Evolutionary conservation across 495 filamentous ascomycete genomes (phyloP), one percentile per base, ranked within the genome.

Genomic region (Antarctomyces pellizariae): DNA sequence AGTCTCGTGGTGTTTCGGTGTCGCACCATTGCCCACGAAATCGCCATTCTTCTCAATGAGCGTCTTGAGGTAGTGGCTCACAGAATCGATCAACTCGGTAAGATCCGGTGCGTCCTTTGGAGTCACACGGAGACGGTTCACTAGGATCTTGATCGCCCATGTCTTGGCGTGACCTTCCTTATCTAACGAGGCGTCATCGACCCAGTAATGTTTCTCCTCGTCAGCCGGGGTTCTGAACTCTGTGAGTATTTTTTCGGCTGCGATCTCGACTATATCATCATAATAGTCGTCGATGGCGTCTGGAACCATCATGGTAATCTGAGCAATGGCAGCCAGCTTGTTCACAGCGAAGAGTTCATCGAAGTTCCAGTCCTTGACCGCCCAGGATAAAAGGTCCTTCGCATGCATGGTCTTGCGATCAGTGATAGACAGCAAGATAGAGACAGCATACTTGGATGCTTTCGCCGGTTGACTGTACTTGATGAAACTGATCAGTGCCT

Each of bases 371-470:
- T 67, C 64, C 33, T 73, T 67, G 18, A 74, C 57, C 30, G 69
- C 72, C 34, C 72, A 71, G 23, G 69, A 57, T 2, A 89, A 45
- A 2, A 99, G 53, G 38, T 91, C 83, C 24, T 75, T 76, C 2
- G 78, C 76, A 32, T 80, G 74, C 64, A 82, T 67, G 35, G 86
- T 78, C 40, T 77, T 84, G 18, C 71, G 67, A 18, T 86, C 74
- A 15, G 75, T 62, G 8, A 69, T 68, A 13, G 75, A 68, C 54
- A 90, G 70, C 28, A 95, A 54, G 40, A 95, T 77, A 14, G 76
- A 76, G 18, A 95, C 71, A 0, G 86, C 89, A 50, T 93, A 72
- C 46, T 95, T 99, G 5, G 83, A 79, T 9, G 76, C 76, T 36
- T 69, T 68, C 7, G 78, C 62, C 2, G 86, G 84, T 16, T 60